Evolutionary conservation across 306 rosid genomes (phyloP), one percentile per base, ranked within the genome.

Genomic region (Dalbergia cochinchinensis): DNA sequence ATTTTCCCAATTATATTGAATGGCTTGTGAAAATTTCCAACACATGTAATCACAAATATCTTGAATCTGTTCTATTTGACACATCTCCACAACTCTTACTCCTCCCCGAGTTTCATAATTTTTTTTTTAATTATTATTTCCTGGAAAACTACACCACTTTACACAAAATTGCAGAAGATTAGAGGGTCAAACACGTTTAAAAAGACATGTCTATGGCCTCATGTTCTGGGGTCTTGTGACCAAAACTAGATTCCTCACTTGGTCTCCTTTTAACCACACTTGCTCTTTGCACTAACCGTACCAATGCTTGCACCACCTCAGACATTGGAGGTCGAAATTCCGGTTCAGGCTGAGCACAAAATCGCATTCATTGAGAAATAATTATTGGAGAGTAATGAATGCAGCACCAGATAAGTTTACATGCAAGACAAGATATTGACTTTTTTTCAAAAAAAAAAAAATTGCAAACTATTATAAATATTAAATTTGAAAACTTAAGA

Each of bases 311-410:
- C 84, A 95, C 99, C 69, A 95, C 97, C 88, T 95, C 98, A 0
- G 98, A 95, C 99, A 95, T 95, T 19, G 98, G 99, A 41, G 99
- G 99, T 71, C 97, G 94, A 60, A 95, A 93, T 81, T 95, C 96
- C 0, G 97, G 98, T 65, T 95, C 97, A 53, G 98, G 94, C 98
- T 95, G 83, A 6, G 51, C 16, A 81, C 3, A 64, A 53, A 20
- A 77, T 74, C 26, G 51, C 11, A 53, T 11, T 18, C 10, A 61
- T 65, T 71, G 14, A 68, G 16, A 50, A 34, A 58, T 11, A 14
- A 13, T 19, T 48, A 20, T 53, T 12, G 9, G 69, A 78, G 50
- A 15, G 8, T 35, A 10, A 47, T 37, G 72, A 58, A n/a, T 2
- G 19, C 19, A 75, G 63, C 60, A 50, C 33, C 20, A 67, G 4